Conservation (phyloP, 768 basidiomycete genomes). For the Hypholoma fasciculare region DNA sequence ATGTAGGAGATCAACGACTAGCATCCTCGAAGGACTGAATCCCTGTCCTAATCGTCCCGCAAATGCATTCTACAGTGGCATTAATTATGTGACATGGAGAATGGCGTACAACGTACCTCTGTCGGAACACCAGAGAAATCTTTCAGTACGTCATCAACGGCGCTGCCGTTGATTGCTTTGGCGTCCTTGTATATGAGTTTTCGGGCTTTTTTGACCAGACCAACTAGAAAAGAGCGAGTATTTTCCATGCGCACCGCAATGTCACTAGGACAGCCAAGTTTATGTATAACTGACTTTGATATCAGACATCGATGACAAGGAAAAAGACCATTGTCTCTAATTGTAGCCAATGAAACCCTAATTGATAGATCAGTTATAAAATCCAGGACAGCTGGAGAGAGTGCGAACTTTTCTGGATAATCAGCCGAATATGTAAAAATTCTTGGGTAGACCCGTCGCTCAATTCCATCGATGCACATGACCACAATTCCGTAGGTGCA, state of each 20-base stretch:
- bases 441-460: conserved; percentile 29
- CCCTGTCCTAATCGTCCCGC: background rate
- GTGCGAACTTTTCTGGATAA: conserved; percentile 43
- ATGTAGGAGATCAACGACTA: conserved; percentile 2
- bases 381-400: conserved; percentile 21
- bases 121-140: conserved; percentile 27
- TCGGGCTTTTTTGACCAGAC: too few relatives aligned
- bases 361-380: background rate
- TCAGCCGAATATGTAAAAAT: conserved; percentile 37
- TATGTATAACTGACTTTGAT: too few relatives aligned
- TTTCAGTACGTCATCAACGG: conserved; percentile 3
- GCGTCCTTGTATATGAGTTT: too few relatives aligned
- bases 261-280: too few relatives aligned
- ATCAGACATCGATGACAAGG: too few relatives aligned
- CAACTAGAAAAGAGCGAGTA: too few relatives aligned
- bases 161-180: too few relatives aligned
- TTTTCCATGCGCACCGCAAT: too few relatives aligned
- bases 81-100: too few relatives aligned
- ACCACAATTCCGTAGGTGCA: conserved; percentile 33
- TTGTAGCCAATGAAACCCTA: conserved; percentile 21
- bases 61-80: background rate
- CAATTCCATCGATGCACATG: conserved; percentile 28
- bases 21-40: background rate
- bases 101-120: conserved; percentile 14
- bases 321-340: conserved; percentile 32